These are phyloP conservation scores for Rhododendron griersonianum DNA, from an alignment of 148 eudicot genomes.

Conservation along the genomic window DNA sequence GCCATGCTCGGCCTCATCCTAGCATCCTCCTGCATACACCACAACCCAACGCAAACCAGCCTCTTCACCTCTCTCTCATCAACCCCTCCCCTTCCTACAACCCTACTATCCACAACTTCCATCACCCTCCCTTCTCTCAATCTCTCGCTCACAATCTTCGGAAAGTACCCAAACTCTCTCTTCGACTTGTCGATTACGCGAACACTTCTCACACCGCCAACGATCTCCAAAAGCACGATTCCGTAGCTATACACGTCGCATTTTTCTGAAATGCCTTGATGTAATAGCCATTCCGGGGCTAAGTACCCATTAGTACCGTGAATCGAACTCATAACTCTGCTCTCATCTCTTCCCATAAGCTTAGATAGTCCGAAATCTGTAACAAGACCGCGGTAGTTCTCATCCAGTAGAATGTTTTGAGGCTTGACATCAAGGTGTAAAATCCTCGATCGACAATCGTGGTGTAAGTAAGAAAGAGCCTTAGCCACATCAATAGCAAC, in stretches of 20 bases:
- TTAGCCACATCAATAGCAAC: constrained; percentile 80
- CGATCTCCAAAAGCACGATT: constrained; percentile 76
- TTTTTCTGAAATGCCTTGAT: constrained; percentile 64
- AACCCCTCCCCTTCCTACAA: constrained; percentile 32
- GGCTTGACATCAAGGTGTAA: constrained; percentile 87
- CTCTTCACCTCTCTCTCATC: constrained; percentile 52
- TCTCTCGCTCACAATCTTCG: constrained; percentile 58
- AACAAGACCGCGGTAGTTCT: constrained; percentile 45
- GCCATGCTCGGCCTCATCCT: constrained; percentile 72
- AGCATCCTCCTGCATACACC: constrained; percentile 85
- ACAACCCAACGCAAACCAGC: constrained; percentile 56
- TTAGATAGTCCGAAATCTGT: constrained; percentile 85
- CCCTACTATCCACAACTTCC: constrained; percentile 65
- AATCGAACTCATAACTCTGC: constrained; percentile 48
- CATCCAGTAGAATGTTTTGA: constrained; percentile 75
- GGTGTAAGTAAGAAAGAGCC: constrained; percentile 75
- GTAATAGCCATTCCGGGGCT: constrained; percentile 86
- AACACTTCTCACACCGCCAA: constrained; percentile 58
- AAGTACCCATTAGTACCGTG: constrained; percentile 85
- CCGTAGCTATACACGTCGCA: constrained; percentile 79
- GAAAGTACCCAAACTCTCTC: constrained; percentile 52
- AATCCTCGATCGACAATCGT: constrained; percentile 71
- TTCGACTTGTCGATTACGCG: constrained; percentile 14
- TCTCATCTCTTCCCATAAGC: constrained; percentile 64
- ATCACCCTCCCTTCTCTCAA: constrained; percentile 48